phyloP scores from a whole-genome alignment of 1,284 basidiomycete genomes.

The Rhodotorula sp. region DNA sequence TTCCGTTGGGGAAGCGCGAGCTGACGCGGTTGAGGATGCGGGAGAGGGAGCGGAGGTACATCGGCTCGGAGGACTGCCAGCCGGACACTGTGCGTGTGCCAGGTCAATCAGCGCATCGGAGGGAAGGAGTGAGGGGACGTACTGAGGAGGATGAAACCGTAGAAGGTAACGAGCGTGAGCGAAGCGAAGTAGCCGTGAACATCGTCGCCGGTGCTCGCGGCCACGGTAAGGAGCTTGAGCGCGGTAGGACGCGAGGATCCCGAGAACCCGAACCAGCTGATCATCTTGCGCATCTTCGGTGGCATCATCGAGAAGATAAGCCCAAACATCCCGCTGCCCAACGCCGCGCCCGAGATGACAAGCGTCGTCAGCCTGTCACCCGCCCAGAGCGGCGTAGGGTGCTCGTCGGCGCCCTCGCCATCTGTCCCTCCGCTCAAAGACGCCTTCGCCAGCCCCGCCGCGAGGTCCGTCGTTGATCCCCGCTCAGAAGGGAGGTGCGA shows the following conservation, averaged over 20 bases:
- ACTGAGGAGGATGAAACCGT: conserved; percentile 43
- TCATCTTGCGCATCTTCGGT: conserved; percentile 35
- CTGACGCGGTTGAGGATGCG: conserved; percentile 31
- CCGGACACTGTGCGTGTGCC: conserved; percentile 32
- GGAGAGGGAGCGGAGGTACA: conserved; percentile 30
- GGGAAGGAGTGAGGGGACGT: background rate
- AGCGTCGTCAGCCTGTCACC: conserved; percentile 38
- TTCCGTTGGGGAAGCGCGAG: conserved; percentile 39
- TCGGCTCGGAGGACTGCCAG: conserved; percentile 42
- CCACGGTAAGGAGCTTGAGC: conserved; percentile 42
- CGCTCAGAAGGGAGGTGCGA: background rate
- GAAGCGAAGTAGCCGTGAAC: conserved; percentile 42
- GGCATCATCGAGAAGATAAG: conserved; percentile 33
- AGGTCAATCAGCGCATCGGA: no score
- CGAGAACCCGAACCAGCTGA: conserved; percentile 35
- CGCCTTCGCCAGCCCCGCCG: background rate
- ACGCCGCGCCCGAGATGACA: conserved; percentile 35
- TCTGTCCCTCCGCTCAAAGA: background rate
- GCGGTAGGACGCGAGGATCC: conserved; percentile 25
- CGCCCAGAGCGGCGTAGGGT: conserved; percentile 41
- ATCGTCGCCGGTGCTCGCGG: conserved; percentile 34
- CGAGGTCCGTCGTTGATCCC: conserved; percentile 21
- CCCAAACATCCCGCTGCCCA: conserved; percentile 39
- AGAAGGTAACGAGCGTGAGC: conserved; percentile 41
- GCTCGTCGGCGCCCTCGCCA: background rate